Evolutionary conservation across 202 grass and related monocot species (phyloP).

Genomic region (Zoysia matrella): DNA sequence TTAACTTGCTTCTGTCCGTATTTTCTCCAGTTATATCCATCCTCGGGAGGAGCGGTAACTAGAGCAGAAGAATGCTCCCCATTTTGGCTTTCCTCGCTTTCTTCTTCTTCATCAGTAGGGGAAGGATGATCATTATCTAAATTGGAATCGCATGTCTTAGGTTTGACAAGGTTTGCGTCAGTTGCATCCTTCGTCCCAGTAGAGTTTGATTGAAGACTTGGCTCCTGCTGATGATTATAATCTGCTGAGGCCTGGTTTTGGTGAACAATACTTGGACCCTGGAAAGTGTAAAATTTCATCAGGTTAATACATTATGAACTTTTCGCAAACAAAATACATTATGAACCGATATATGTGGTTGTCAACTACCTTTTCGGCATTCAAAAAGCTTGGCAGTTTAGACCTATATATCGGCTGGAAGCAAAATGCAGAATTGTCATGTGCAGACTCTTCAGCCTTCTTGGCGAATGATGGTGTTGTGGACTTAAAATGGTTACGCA

Average conservation of each 20-base stretch:
- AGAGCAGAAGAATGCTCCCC: constrained; percentile 44
- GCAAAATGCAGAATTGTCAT: constrained; percentile 58
- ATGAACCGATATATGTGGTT: background rate
- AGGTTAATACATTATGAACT: constrained; percentile 1
- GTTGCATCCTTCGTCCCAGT: constrained; percentile 41
- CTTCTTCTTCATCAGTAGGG: constrained; percentile 37
- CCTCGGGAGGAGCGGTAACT: constrained; percentile 41
- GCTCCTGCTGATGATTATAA: constrained; percentile 32
- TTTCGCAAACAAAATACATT: constrained; percentile 1
- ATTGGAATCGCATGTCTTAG: constrained; percentile 42
- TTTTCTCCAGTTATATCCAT: constrained; percentile 98
- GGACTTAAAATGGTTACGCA: constrained; percentile 35
- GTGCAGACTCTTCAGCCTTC: constrained; percentile 38
- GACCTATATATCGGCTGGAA: constrained; percentile 64
- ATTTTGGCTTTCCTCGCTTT: constrained; percentile 41
- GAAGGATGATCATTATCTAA: constrained; percentile 44
- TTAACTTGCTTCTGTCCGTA: constrained; percentile 88
- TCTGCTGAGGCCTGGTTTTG: constrained; percentile 33
- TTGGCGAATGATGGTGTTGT: background rate
- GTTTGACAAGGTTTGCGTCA: constrained; percentile 36
- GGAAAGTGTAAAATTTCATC: background rate
- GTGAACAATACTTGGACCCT: constrained; percentile 23
- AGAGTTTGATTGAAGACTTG: constrained; percentile 50
- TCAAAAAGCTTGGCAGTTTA: constrained; percentile 47
- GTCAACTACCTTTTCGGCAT: constrained; percentile 61